Evolutionary conservation across 164 flowering plant species (phyloP).

Genomic region (Buxus sempervirens): DNA sequence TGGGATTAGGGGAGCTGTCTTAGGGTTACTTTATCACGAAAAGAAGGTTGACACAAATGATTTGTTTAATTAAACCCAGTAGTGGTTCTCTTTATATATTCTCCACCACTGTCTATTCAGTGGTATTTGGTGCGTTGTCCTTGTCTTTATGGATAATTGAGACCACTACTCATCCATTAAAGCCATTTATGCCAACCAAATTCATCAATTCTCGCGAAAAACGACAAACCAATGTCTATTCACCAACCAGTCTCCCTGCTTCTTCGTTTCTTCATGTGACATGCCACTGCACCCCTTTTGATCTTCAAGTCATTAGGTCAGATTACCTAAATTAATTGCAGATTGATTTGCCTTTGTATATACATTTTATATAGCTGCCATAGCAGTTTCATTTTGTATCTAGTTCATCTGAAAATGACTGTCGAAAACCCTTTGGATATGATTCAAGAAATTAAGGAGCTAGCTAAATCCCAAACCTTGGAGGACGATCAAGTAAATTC

Average conservation of each 20-base stretch:
- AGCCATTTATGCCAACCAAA: conserved; percentile 31
- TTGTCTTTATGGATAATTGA: conserved; percentile 70
- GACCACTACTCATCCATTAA: conserved; percentile 41
- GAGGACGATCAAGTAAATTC: conserved; percentile 25
- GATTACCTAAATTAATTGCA: not conserved
- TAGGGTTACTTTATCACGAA: not conserved
- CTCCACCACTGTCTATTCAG: conserved; percentile 50
- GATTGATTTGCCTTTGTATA: not conserved
- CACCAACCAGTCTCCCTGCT: not conserved
- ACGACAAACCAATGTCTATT: conserved; percentile 1
- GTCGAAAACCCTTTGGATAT: no score
- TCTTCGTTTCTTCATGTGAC: not conserved
- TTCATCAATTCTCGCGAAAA: not conserved
- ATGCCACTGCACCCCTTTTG: not conserved
- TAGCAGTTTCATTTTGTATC: not conserved
- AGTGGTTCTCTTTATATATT: conserved; percentile 46
- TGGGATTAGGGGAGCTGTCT: conserved; percentile 7
- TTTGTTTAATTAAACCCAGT: not conserved
- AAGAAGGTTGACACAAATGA: not conserved
- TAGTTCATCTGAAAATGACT: no score
- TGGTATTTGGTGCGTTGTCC: conserved; percentile 63
- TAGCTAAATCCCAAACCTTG: not conserved
- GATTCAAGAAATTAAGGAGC: not conserved
- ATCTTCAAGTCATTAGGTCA: not conserved
- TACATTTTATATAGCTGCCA: not conserved